Evolutionary conservation across 805 yeast genomes (phyloP).

Genomic region (Huiozyma naganishii): DNA sequence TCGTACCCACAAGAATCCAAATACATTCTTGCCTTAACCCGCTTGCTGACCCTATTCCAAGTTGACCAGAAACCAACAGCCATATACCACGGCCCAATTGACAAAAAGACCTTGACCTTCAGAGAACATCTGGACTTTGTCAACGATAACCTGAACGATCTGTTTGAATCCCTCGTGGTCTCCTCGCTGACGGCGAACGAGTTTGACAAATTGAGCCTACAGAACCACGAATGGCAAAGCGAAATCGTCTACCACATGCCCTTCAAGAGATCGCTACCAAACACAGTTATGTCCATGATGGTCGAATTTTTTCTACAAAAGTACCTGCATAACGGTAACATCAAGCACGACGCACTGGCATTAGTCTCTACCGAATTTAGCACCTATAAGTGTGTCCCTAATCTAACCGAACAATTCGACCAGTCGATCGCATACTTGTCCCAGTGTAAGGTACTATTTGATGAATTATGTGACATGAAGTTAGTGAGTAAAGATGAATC

Average conservation of each 20-base stretch:
- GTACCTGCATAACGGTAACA: slow-evolving; percentile 26
- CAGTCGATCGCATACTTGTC: slow-evolving; percentile 14
- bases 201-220: slow-evolving; percentile 39
- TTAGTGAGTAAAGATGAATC: slow-evolving; percentile 17
- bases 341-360: slow-evolving; percentile 23
- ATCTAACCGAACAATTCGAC: slow-evolving; percentile 21
- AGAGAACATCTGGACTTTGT: slow-evolving; percentile 52
- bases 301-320: slow-evolving; percentile 28
- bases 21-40: slow-evolving; percentile 34
- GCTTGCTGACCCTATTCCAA: slow-evolving; percentile 38
- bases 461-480: slow-evolving; percentile 10
- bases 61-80: slow-evolving; percentile 41
- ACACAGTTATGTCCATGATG: slow-evolving; percentile 44
- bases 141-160: slow-evolving; percentile 38
- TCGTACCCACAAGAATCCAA: slow-evolving; percentile 32
- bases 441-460: slow-evolving; percentile 12
- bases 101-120: slow-evolving; percentile 53
- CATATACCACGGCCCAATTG: slow-evolving; percentile 55
- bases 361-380: slow-evolving; percentile 22
- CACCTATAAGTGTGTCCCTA: slow-evolving; percentile 21
- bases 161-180: slow-evolving; percentile 42
- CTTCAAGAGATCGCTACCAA: slow-evolving; percentile 45
- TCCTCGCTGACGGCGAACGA: slow-evolving; percentile 47
- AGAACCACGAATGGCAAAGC: slow-evolving; percentile 45
- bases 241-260: slow-evolving; percentile 48